Percentiles rank a stretch among this genome's conserved stretches.
phyloP scores from a whole-genome alignment of 768 basidiomycete species.

The Leccinum aurantiacum region DNA sequence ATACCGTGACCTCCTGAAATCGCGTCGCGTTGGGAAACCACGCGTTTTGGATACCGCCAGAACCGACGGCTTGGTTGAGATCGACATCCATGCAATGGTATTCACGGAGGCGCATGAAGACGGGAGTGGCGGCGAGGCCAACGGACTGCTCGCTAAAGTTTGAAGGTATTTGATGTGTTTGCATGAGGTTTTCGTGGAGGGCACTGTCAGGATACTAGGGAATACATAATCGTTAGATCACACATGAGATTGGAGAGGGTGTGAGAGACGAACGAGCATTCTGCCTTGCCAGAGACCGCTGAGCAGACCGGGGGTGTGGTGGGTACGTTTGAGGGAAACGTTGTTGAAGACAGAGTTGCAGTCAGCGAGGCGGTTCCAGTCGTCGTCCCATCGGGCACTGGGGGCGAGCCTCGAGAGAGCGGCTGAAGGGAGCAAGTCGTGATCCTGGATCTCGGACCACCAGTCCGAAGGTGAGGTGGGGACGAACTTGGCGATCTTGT shows the following conservation, averaged over 20 bases:
- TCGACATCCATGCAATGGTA: slow-evolving; percentile 44
- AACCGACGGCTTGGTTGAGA: slow-evolving; percentile 34
- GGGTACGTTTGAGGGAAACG: slow-evolving; percentile 30
- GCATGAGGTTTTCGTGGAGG: slow-evolving; percentile 22
- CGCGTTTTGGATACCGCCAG: slow-evolving; percentile 41
- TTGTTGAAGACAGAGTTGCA: slow-evolving; percentile 42
- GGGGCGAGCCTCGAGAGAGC: slow-evolving; percentile 28
- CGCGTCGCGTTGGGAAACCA: slow-evolving; percentile 36
- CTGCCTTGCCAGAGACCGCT: slow-evolving; percentile 63
- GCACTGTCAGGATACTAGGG: slow-evolving; percentile 23
- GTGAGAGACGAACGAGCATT: slow-evolving; percentile 49
- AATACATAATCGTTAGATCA: background rate
- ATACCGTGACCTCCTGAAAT: slow-evolving; percentile 24
- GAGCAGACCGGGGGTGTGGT: slow-evolving; percentile 53
- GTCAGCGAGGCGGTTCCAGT: slow-evolving; percentile 53
- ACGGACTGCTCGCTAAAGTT: slow-evolving; percentile 37
- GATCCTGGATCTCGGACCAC: slow-evolving; percentile 18
- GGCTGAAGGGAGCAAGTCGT: slow-evolving; percentile 26
- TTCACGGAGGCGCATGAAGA: slow-evolving; percentile 62
- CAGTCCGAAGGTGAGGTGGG: slow-evolving; percentile 20
- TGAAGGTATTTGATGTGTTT: slow-evolving; percentile 23
- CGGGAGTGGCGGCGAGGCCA: slow-evolving; percentile 44
- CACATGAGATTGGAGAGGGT: background rate
- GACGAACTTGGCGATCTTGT: slow-evolving; percentile 36
- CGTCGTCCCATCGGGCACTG: slow-evolving; percentile 53